phyloP scores from a whole-genome alignment of 805 yeast species.

The Jamesozyma piceae region DNA sequence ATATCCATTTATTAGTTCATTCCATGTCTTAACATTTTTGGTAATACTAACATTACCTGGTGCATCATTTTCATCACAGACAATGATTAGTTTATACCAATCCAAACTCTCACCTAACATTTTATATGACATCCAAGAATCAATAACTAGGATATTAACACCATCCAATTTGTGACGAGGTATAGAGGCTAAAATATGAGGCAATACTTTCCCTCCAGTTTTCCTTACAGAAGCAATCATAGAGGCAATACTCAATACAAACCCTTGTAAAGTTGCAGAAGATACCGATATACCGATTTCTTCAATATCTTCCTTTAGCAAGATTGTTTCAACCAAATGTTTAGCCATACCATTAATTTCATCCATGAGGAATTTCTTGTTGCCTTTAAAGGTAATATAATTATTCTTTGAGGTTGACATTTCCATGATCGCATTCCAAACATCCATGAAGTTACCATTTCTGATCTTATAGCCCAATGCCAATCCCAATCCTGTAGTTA shows the following conservation, averaged over 20 bases:
- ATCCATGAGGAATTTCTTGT: constrained; percentile 8
- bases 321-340: constrained; percentile 8
- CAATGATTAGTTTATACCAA: constrained; percentile 29
- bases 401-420: constrained; percentile 13
- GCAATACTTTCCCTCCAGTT: constrained; percentile 16
- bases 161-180: constrained; percentile 25
- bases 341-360: constrained; percentile 22
- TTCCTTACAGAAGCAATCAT: constrained; percentile 28
- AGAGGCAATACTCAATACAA: constrained; percentile 36
- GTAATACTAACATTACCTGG: neutral
- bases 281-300: constrained; percentile 26
- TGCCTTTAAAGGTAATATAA: constrained; percentile 13
- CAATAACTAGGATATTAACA: constrained; percentile 29
- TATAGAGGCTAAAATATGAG: constrained; percentile 33
- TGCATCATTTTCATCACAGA: constrained; percentile 16
- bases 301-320: constrained; percentile 6
- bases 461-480: constrained; percentile 55
- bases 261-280: constrained; percentile 28
- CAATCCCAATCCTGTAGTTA: constrained; percentile 60
- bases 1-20: constrained; percentile 10
- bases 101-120: constrained; percentile 19
- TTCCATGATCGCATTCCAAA: constrained; percentile 50
- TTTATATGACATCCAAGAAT: constrained; percentile 19
- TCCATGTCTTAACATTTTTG: constrained; percentile 21
- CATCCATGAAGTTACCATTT: constrained; percentile 66